These are phyloP conservation scores for Pilasporangium apinafurcum DNA, from an alignment of 352 stramenopile genomes.

Conservation along the genomic window DNA sequence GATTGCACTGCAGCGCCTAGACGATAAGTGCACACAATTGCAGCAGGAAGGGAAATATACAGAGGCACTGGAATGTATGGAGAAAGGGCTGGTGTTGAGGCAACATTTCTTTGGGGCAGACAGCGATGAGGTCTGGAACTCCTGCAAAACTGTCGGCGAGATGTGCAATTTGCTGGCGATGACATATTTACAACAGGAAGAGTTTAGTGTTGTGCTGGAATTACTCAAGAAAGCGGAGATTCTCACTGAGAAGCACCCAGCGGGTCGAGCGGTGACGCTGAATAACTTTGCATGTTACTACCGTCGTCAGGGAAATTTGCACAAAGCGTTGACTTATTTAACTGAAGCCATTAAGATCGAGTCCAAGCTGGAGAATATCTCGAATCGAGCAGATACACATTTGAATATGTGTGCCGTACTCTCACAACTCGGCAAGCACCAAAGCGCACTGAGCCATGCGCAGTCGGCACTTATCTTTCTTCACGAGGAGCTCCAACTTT, in stretches of 20 bases:
- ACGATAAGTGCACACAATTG: slow-evolving; percentile 87
- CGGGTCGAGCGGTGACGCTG: slow-evolving; percentile 85
- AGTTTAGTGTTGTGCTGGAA: slow-evolving; percentile 89
- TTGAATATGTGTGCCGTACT: slow-evolving; percentile 94
- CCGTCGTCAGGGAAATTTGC: slow-evolving; percentile 84
- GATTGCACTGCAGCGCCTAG: slow-evolving; percentile 82
- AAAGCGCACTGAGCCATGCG: slow-evolving; percentile 87
- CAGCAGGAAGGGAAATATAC: slow-evolving; percentile 91
- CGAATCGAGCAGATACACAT: slow-evolving; percentile 91
- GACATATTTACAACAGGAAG: slow-evolving; percentile 93
- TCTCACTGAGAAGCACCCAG: slow-evolving; percentile 82
- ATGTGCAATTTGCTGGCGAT: slow-evolving; percentile 95
- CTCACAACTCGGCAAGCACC: slow-evolving; percentile 88
- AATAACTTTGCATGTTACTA: slow-evolving; percentile 96
- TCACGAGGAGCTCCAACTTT: slow-evolving; percentile 88
- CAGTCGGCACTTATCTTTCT: slow-evolving; percentile 90
- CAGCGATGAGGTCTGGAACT: slow-evolving; percentile 85
- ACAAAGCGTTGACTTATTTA: slow-evolving; percentile 89
- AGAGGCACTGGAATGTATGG: slow-evolving; percentile 92
- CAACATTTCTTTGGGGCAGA: slow-evolving; percentile 92
- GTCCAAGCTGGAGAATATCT: slow-evolving; percentile 67
- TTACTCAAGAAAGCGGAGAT: slow-evolving; percentile 94
- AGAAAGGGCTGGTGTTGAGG: slow-evolving; percentile 88
- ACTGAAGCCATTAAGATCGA: slow-evolving; percentile 92
- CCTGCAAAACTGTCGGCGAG: slow-evolving; percentile 91